phyloP scores from a whole-genome alignment of 768 basidiomycete species.

The Heimioporus sp. region DNA sequence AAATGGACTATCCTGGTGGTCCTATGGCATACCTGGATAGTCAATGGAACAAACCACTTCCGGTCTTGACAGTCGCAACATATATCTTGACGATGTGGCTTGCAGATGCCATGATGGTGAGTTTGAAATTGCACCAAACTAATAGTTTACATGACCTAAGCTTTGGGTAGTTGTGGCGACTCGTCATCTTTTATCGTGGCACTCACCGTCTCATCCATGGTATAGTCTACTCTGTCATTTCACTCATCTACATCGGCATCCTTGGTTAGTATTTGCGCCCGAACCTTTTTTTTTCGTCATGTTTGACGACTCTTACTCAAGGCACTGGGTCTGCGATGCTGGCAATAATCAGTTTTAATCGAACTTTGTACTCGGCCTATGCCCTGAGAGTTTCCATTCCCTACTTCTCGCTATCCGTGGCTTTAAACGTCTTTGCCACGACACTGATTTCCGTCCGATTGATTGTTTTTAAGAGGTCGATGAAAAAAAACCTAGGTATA shows the following conservation, averaged over 20 bases:
- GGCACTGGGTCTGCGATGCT: neutral
- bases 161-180: neutral
- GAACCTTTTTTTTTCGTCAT: neutral
- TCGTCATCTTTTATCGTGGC: neutral
- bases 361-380: neutral
- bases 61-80: neutral
- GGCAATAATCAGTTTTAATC: neutral
- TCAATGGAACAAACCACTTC: neutral
- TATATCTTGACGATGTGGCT: neutral
- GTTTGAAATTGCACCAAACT: neutral
- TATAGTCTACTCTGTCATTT: neutral
- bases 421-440: neutral
- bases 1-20: constrained; percentile 3
- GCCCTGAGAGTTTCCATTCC: neutral
- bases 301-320: no score
- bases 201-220: neutral
- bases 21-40: neutral
- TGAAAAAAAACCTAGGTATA: neutral
- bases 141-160: neutral
- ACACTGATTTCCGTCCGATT: neutral
- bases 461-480: neutral
- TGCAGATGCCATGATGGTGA: neutral
- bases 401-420: neutral
- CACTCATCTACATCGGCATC: neutral
- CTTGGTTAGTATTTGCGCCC: neutral